phyloP scores from a whole-genome alignment of 495 filamentous ascomycete species.

The Aspergillus taichungensis region DNA sequence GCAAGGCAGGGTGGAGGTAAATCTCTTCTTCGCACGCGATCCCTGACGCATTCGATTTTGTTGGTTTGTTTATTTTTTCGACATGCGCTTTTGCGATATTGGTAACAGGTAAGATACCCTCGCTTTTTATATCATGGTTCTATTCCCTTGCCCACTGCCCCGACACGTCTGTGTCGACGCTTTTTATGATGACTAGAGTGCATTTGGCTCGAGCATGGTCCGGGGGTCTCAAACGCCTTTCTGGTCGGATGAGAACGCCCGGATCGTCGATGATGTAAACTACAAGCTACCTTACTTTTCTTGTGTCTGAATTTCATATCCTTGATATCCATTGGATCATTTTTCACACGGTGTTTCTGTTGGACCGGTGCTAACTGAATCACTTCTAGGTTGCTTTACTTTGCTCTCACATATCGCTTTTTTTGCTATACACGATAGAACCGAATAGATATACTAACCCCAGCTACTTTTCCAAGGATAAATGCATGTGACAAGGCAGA shows the following conservation, averaged over 20 bases:
- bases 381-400: conserved; percentile 4
- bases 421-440: conserved; percentile 1
- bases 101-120: conserved; percentile 22
- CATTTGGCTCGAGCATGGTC: conserved; percentile 99
- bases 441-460: conserved; percentile 24
- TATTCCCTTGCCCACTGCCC: conserved; percentile 11
- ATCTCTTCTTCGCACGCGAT: too few relatives aligned
- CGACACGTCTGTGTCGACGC: not conserved
- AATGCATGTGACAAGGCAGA: conserved; percentile 89
- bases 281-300: conserved; percentile 89
- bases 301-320: conserved; percentile 77
- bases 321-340: conserved; percentile 50
- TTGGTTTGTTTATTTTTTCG: conserved; percentile 6
- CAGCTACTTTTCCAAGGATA: conserved; percentile 48
- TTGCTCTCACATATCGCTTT: not conserved
- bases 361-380: conserved; percentile 8
- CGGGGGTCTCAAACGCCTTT: conserved; percentile 38
- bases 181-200: conserved; percentile 96
- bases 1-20: conserved; percentile 93
- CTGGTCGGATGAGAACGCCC: conserved; percentile 36
- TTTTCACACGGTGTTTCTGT: conserved; percentile 1
- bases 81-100: conserved; percentile 1
- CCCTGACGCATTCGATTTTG: too few relatives aligned
- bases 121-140: conserved; percentile 5
- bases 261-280: conserved; percentile 85